Evolutionary conservation across 257 asterid genomes (phyloP), one percentile per base, ranked within the genome.

Genomic region (Lithospermum erythrorhizon): DNA sequence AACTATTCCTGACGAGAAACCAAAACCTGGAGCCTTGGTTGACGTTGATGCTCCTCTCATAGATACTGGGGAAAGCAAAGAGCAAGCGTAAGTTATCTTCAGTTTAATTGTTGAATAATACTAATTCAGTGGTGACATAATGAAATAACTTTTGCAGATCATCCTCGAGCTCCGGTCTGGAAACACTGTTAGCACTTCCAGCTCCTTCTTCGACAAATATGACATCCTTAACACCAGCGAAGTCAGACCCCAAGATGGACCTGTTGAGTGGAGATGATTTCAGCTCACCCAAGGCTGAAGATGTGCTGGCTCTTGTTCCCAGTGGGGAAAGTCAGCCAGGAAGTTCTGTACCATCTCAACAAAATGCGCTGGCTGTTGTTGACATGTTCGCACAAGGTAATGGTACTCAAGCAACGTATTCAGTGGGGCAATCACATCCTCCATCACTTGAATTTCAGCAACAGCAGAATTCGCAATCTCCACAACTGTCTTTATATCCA

Each of bases 221-320:
- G 70, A 78, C 74, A 68, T 65, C 78, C 65, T 32, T 80, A 54
- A 73, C 91, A 58, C 84, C 89, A 45, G 37, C 74, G 20, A 82
- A 73, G 58, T 77, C 78, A 55, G 76, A 65, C 61, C 82, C 89
- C 11, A 79, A 80, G 66, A 81, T 84, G 57, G 99, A 93, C 79
- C 96, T 93, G 77, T 80, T 93, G 77, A 93, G 97, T 63, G 97
- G 99, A 75, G 99, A 93, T 61, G 94, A 84, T 78, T 87, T 89
- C 76, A 76, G 76, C 74, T 81, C 90, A 23, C 82, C 85, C 19
- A 64, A 76, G 30, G 67, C 84, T 51, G 80, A 62, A 63, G 67
- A 66, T 53, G 68, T 85, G 6, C 59, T 86, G 79, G 97, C 97
- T 48, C 80, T 89, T 68, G 99, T 89, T 68, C 95, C 99, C 16